Conservation (phyloP, 352 stramenopile species). For the Pythium sukuiense region DNA sequence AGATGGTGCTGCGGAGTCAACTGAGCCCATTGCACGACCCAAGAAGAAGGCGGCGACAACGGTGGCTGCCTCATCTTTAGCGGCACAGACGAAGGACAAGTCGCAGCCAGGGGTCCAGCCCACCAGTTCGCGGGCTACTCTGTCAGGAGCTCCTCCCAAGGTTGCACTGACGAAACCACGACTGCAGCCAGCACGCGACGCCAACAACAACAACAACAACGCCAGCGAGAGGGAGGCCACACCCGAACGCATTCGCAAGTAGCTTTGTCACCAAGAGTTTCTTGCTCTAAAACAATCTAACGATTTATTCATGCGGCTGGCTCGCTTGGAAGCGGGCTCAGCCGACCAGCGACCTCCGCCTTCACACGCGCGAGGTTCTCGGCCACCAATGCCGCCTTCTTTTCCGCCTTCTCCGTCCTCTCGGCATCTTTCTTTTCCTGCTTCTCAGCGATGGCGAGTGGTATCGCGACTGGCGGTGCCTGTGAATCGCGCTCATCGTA, state of each 20-base stretch:
- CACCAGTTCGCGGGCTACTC: background rate
- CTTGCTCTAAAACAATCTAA: background rate
- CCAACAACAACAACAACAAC: conserved; percentile 23
- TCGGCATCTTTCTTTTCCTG: conserved; percentile 54
- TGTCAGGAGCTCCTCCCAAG: background rate
- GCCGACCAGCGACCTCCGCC: conserved; percentile 16
- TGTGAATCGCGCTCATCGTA: conserved; percentile 51
- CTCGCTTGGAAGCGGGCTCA: conserved; percentile 7
- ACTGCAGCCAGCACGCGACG: background rate
- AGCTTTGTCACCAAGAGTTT: background rate
- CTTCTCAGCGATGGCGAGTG: conserved; percentile 53
- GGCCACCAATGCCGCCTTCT: conserved; percentile 24
- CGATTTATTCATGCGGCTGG: background rate
- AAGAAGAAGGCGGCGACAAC: conserved; percentile 7
- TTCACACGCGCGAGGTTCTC: conserved; percentile 22
- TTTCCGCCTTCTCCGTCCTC: conserved; percentile 32
- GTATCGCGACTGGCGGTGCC: conserved; percentile 46
- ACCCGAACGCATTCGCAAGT: conserved; percentile 22
- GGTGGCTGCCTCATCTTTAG: background rate
- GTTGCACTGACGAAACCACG: background rate
- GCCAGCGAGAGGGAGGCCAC: conserved; percentile 13
- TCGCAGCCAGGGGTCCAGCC: background rate
- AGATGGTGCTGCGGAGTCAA: conserved; percentile 2
- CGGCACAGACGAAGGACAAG: background rate
- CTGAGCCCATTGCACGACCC: background rate